Conservation (phyloP, 2,329 filamentous ascomycete species). For the Dothidotthia symphoricarpi region DNA sequence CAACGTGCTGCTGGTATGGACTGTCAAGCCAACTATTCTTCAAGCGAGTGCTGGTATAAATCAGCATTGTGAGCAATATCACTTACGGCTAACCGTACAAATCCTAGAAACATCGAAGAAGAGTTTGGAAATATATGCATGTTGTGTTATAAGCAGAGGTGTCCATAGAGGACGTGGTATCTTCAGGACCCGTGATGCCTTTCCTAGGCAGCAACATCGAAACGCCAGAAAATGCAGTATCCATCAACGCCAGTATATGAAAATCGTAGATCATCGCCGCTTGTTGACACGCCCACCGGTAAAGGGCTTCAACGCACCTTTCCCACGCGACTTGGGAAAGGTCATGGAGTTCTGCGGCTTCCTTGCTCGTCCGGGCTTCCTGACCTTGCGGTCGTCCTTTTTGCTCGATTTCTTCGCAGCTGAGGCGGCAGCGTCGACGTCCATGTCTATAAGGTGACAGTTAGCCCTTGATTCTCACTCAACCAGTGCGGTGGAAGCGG, state of each 20-base stretch:
- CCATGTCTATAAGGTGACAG: conserved; percentile 39
- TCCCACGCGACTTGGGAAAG: conserved; percentile 37
- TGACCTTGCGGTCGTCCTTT: conserved; percentile 35
- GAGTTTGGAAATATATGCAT: no score
- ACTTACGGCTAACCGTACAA: no score
- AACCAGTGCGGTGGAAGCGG: conserved; percentile 32
- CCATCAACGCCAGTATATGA: conserved; percentile 17
- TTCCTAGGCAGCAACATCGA: conserved; percentile 14
- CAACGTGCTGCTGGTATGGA: no score
- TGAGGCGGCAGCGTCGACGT: conserved; percentile 32
- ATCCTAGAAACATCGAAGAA: no score
- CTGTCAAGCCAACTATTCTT: no score
- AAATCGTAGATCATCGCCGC: conserved; percentile 22
- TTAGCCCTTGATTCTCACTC: conserved; percentile 38
- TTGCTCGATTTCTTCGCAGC: conserved; percentile 26
- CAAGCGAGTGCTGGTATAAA: no score
- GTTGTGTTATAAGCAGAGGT: conserved; percentile 10
- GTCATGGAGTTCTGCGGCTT: conserved; percentile 43
- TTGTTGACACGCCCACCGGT: conserved; percentile 31
- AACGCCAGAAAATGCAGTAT: conserved; percentile 29
- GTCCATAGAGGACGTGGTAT: conserved; percentile 26
- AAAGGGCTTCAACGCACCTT: conserved; percentile 38
- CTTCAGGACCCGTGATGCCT: conserved; percentile 15
- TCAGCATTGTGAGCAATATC: no score
- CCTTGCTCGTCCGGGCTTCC: conserved; percentile 37